phyloP scores from a whole-genome alignment of 2,329 filamentous ascomycete genomes.

The Exserohilum turcica region DNA sequence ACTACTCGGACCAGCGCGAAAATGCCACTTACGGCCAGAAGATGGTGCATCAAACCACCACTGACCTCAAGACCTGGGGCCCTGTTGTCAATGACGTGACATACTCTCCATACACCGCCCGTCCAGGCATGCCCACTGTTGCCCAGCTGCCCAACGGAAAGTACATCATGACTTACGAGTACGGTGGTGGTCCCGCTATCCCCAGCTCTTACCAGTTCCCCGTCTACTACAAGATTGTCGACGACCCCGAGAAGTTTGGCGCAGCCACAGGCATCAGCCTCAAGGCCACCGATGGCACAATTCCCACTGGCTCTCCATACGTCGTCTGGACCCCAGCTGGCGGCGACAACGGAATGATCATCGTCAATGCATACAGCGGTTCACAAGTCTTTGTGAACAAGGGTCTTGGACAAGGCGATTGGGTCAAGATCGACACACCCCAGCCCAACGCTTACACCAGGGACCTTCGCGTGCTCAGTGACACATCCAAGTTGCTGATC shows the following conservation, averaged over 20 bases:
- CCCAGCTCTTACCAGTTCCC: constrained; percentile 52
- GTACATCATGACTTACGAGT: constrained; percentile 70
- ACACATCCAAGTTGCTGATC: constrained; percentile 48
- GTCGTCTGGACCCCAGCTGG: constrained; percentile 57
- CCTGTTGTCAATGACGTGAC: constrained; percentile 65
- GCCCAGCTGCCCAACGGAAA: constrained; percentile 62
- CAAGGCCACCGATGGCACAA: constrained; percentile 52
- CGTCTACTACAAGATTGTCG: constrained; percentile 58
- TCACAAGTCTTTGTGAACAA: constrained; percentile 56
- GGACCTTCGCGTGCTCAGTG: constrained; percentile 52
- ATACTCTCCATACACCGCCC: constrained; percentile 65
- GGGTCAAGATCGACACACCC: constrained; percentile 53
- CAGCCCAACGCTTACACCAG: constrained; percentile 55
- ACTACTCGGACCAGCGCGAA: constrained; percentile 74
- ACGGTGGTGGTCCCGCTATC: constrained; percentile 55
- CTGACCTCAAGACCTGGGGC: constrained; percentile 65
- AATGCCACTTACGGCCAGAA: constrained; percentile 68
- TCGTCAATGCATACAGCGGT: constrained; percentile 51
- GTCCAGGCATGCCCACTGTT: constrained; percentile 72
- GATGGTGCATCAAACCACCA: constrained; percentile 66
- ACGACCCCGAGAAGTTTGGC: constrained; percentile 55
- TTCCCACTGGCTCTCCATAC: constrained; percentile 57
- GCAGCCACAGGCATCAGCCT: constrained; percentile 50
- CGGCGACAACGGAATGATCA: constrained; percentile 58
- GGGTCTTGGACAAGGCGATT: constrained; percentile 51